Conservation (phyloP, 78 protist species). For the Creolimax fragrantissima region DNA sequence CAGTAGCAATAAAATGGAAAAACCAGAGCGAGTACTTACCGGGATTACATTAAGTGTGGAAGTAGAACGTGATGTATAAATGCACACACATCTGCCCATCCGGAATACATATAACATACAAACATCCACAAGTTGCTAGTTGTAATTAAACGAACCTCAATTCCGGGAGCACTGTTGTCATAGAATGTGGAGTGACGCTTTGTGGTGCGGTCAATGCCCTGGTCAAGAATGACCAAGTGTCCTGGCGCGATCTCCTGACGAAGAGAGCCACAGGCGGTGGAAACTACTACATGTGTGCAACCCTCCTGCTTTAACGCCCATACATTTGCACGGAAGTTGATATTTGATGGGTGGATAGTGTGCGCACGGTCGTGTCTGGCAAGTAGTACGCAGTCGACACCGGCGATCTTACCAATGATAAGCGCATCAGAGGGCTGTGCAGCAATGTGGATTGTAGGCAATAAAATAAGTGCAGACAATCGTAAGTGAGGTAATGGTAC, state of each 20-base stretch:
- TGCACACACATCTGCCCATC: background rate
- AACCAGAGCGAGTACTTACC: background rate
- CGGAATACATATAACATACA: background rate
- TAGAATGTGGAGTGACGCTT: constrained; percentile 31
- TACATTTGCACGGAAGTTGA: constrained; percentile 55
- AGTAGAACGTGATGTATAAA: too few relatives aligned
- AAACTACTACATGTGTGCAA: background rate
- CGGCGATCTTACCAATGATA: constrained; percentile 20
- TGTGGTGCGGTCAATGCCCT: constrained; percentile 57
- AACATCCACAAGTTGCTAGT: too few relatives aligned
- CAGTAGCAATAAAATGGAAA: background rate
- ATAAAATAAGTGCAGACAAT: background rate
- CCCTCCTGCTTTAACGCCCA: constrained; percentile 48
- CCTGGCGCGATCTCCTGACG: constrained; percentile 33
- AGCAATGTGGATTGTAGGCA: background rate
- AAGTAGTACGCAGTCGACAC: constrained; percentile 27
- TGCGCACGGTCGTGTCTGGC: constrained; percentile 51
- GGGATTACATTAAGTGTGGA: background rate
- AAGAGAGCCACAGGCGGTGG: constrained; percentile 49
- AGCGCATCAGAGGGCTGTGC: constrained; percentile 35
- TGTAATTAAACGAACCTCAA: background rate
- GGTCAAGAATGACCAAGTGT: constrained; percentile 38
- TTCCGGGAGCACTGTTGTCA: constrained; percentile 13
- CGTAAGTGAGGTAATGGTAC: background rate
- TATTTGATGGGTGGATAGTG: constrained; percentile 31